phyloP scores from a whole-genome alignment of 179 eudicot genomes.

The Heliamphora ciliata region DNA sequence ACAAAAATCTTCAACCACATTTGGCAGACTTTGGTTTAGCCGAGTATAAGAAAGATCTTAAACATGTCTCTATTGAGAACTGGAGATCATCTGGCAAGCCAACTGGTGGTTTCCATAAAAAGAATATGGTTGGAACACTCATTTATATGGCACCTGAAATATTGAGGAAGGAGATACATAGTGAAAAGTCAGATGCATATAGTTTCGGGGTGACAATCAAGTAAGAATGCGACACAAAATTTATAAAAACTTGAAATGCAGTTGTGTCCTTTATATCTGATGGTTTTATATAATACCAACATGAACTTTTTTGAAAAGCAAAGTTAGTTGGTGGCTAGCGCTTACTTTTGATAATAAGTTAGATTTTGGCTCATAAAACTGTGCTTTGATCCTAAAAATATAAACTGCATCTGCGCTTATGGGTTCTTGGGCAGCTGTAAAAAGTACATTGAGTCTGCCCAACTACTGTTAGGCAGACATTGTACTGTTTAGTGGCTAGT shows the following conservation, averaged over 20 bases:
- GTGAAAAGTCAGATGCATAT: slow-evolving; percentile 92
- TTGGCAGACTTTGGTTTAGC: slow-evolving; percentile 95
- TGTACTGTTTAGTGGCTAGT: not conserved
- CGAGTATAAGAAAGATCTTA: slow-evolving; percentile 63
- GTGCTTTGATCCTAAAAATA: not conserved
- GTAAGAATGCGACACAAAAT: slow-evolving; percentile 34
- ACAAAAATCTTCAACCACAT: slow-evolving; percentile 51
- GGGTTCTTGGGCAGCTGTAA: not conserved
- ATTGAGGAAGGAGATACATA: slow-evolving; percentile 68
- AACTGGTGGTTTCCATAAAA: slow-evolving; percentile 95
- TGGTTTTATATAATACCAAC: not conserved
- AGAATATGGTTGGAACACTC: slow-evolving; percentile 94
- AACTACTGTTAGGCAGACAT: not conserved
- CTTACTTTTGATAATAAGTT: not conserved
- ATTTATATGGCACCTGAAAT: slow-evolving; percentile 99
- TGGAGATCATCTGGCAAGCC: slow-evolving; percentile 97
- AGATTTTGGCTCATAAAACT: slow-evolving; percentile 2
- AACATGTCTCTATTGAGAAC: slow-evolving; percentile 46
- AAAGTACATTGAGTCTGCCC: not conserved
- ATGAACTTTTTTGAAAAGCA: not conserved
- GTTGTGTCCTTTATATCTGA: not conserved
- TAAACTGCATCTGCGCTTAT: not conserved
- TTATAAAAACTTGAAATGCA: slow-evolving; percentile 3
- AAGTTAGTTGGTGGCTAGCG: slow-evolving; percentile 5
- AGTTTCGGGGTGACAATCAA: slow-evolving; percentile 83